A percentile compares a stretch with the other conserved stretches of the same genome.
These are phyloP conservation scores for Neurospora tetrasperma DNA, from an alignment of 495 filamentous ascomycete genomes.

Conservation along the genomic window DNA sequence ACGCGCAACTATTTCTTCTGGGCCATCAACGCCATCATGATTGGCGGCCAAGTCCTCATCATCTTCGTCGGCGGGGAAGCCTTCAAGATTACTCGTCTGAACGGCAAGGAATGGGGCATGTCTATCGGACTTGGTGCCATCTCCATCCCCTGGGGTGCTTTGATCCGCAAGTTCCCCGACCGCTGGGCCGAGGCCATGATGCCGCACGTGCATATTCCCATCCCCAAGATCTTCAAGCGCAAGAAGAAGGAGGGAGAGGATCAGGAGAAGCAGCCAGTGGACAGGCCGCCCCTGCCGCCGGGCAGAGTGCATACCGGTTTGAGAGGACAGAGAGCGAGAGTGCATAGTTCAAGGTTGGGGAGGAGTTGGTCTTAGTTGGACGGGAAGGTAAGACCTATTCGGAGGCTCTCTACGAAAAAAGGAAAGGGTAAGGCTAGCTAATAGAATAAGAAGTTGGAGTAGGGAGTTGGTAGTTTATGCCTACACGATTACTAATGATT, in stretches of 20 bases:
- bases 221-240: slow-evolving; percentile 9
- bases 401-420: not conserved
- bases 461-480: not conserved
- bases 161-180: slow-evolving; percentile 54
- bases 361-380: not conserved
- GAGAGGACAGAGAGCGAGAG: not conserved
- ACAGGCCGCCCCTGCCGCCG: not conserved
- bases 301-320: not conserved
- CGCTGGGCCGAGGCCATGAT: slow-evolving; percentile 14
- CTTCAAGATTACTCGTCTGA: slow-evolving; percentile 51
- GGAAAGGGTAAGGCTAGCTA: not conserved
- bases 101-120: slow-evolving; percentile 63
- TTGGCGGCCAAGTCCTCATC: slow-evolving; percentile 79
- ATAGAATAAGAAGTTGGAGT: not conserved
- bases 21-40: slow-evolving; percentile 69
- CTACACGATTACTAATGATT: not conserved
- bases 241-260: slow-evolving; percentile 5
- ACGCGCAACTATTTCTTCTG: slow-evolving; percentile 74
- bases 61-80: slow-evolving; percentile 64
- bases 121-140: slow-evolving; percentile 60
- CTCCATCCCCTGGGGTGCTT: slow-evolving; percentile 59
- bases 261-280: not conserved
- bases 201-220: slow-evolving; percentile 7
- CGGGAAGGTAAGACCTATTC: not conserved
- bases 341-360: not conserved